Base-by-base conservation (phyloP, 2,329 filamentous ascomycete species). In the Fusarium sp. region DNA sequence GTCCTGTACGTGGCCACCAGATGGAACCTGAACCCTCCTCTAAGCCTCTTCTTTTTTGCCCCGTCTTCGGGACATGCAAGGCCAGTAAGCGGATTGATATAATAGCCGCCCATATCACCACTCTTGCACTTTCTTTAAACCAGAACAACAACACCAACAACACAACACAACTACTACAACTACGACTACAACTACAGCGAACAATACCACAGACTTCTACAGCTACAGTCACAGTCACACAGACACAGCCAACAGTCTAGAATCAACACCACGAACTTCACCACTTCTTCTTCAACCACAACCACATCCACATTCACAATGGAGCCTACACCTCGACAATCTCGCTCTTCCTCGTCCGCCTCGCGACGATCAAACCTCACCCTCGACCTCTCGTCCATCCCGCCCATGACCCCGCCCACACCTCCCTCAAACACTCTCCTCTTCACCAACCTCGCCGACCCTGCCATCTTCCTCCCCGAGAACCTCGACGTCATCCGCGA, bases 351-450 rank as follows among this genome's bases (percentile, higher is more conserved):
- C 13, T 87, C 87, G 61, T 81, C 81, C 70, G 83, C 85, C 56
- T 88, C 85, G 62, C 82, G 82, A 75, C 84, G 84, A 69, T 83
- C 78, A 74, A 82, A 88, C 77, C 89, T 94, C 66, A 92, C 90
- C 24, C 88, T 96, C 79, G 93, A 96, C 80, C 89, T 96, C 54
- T 93, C 92, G 71, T 89, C 87, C 79, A 84, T 96, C 47, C 93
- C 94, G 59, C 89, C 92, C 38, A 87, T 94, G 64, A 86, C 87
- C 47, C 89, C 90, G 80, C 93, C 93, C n/a, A 91, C 93, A 29
- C 90, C 92, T 64, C 92, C 93, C 7, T 93, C 92, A 75, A 96
- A 96, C 86, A 96, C 94, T 0, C 91, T 96, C 66, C 90, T 96
- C 79, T 92, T 96, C 80, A 96, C 94, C 78, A 94, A 94, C 84